phyloP scores from a whole-genome alignment of 2,329 filamentous ascomycete species.

The Pseudonectria buxi region DNA sequence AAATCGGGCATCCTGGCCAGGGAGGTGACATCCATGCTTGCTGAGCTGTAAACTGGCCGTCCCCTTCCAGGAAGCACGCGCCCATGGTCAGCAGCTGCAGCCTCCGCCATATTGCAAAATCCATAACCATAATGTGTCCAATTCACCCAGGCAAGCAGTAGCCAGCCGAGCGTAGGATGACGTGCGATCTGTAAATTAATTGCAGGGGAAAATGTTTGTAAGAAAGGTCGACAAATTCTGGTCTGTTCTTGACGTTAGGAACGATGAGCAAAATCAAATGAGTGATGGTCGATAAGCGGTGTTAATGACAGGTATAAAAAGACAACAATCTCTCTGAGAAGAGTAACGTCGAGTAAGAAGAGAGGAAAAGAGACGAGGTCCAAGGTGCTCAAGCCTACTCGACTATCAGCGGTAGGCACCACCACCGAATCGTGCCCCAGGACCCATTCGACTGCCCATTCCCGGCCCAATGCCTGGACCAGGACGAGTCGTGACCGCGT shows the following conservation, averaged over 20 bases:
- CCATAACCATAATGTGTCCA: conserved; percentile 57
- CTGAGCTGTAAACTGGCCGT: conserved; percentile 19
- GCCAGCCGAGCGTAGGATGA: conserved; percentile 50
- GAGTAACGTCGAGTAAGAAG: conserved; percentile 1
- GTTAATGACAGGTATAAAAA: conserved; percentile 17
- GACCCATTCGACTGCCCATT: conserved; percentile 50
- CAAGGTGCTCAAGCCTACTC: not conserved
- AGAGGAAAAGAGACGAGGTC: not conserved
- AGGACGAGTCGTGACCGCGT: conserved; percentile 79
- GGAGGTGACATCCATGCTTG: conserved; percentile 13
- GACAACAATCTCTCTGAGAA: conserved; percentile 8
- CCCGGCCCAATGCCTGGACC: conserved; percentile 71
- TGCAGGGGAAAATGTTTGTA: conserved; percentile 44
- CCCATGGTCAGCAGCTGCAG: conserved; percentile 23
- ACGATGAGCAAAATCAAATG: conserved; percentile 25
- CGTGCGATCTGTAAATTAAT: conserved; percentile 48
- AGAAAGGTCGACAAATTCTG: conserved; percentile 41
- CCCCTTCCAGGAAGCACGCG: conserved; percentile 3
- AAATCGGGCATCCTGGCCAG: conserved; percentile 6
- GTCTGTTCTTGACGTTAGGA: conserved; percentile 30
- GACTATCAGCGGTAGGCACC: conserved; percentile 47
- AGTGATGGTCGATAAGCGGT: conserved; percentile 17
- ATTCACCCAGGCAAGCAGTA: conserved; percentile 45
- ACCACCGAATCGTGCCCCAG: conserved; percentile 48
- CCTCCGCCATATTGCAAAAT: conserved; percentile 47